Evolutionary conservation across 2,329 filamentous ascomycete genomes (phyloP).

Genomic region (Epichloe sp.): DNA sequence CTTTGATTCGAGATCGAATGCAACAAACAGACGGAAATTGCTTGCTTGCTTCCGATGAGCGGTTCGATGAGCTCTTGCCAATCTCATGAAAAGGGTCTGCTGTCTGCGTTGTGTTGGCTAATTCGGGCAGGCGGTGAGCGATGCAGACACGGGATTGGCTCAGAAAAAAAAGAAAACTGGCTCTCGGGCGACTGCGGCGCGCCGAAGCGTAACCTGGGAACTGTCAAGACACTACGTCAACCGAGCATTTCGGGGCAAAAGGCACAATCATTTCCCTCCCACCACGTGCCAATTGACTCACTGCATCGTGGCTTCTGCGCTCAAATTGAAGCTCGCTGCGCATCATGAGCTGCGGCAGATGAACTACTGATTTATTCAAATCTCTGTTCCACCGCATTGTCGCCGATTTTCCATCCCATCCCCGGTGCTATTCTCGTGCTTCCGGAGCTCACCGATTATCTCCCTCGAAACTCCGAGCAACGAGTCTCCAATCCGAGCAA

Average conservation of each 20-base stretch:
- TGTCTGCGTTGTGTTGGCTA: neutral
- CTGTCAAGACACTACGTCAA: constrained; percentile 8
- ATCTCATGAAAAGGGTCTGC: neutral
- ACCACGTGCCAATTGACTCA: constrained; percentile 4
- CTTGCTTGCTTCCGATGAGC: neutral
- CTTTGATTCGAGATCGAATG: neutral
- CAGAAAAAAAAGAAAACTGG: constrained; percentile 5
- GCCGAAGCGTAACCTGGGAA: neutral
- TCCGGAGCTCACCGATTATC: constrained; percentile 8
- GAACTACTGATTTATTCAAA: neutral
- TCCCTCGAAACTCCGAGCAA: constrained; percentile 15
- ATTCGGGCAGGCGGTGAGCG: constrained; percentile 4
- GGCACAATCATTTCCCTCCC: neutral
- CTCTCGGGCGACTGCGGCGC: neutral
- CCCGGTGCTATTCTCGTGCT: neutral
- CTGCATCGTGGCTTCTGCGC: constrained; percentile 9
- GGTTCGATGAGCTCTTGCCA: neutral
- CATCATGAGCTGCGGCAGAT: constrained; percentile 20
- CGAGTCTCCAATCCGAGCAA: neutral
- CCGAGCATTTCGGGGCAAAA: neutral
- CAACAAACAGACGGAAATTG: neutral
- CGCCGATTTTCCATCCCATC: neutral
- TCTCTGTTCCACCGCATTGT: neutral
- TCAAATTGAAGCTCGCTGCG: constrained; percentile 11
- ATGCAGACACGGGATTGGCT: neutral